phyloP scores from a whole-genome alignment of 2,329 filamentous ascomycete genomes.

The Incumbomyces delicatus region DNA sequence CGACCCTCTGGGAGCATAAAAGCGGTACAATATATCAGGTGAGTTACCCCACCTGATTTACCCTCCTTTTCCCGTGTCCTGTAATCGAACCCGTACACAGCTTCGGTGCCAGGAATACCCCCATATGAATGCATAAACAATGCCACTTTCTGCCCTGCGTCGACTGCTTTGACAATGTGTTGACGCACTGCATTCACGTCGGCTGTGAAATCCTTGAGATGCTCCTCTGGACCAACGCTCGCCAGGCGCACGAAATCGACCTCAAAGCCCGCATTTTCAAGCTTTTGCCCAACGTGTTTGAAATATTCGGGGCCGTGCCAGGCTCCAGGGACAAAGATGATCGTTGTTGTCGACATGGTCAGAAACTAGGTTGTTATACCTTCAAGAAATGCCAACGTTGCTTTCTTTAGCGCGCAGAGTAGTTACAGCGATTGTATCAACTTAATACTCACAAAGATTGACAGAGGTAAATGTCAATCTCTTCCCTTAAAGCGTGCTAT shows the following conservation, averaged over 20 bases:
- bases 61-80: slow-evolving; percentile 7
- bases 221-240: slow-evolving; percentile 23
- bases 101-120: slow-evolving; percentile 19
- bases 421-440: too few relatives aligned
- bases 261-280: slow-evolving; percentile 26
- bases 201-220: slow-evolving; percentile 27
- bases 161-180: slow-evolving; percentile 13
- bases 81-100: slow-evolving; percentile 13
- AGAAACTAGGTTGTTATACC: too few relatives aligned
- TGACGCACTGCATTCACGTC: slow-evolving; percentile 28
- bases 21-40: slow-evolving; percentile 20
- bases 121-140: slow-evolving; percentile 24
- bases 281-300: slow-evolving; percentile 22
- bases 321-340: slow-evolving; percentile 33
- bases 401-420: too few relatives aligned
- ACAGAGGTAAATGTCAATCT: too few relatives aligned
- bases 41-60: slow-evolving; percentile 15
- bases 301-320: slow-evolving; percentile 29
- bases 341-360: not conserved
- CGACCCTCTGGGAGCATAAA: slow-evolving; percentile 11
- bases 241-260: slow-evolving; percentile 24
- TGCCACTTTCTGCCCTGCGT: slow-evolving; percentile 13
- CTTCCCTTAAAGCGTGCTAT: too few relatives aligned
- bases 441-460: too few relatives aligned
- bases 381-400: too few relatives aligned